phyloP scores from a whole-genome alignment of 306 rosid species.

The Malus orientalis region DNA sequence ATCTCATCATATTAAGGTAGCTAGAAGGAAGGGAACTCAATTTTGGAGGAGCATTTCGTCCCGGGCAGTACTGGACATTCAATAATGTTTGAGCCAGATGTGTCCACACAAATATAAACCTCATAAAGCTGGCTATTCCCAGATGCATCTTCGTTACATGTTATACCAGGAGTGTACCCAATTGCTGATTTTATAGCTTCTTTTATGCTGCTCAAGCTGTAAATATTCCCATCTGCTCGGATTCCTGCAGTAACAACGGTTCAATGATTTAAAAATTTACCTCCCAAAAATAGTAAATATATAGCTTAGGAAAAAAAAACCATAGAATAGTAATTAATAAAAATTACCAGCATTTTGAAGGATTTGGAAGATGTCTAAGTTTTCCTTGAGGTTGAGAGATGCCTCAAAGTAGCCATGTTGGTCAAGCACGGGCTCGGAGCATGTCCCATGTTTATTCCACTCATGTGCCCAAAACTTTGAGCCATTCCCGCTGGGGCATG shows the following conservation, averaged over 20 bases:
- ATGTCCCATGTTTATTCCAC: slow-evolving; percentile 32
- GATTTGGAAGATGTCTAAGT: slow-evolving; percentile 4
- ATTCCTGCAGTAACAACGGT: slow-evolving; percentile 22
- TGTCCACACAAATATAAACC: slow-evolving; percentile 48
- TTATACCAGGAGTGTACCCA: slow-evolving; percentile 31
- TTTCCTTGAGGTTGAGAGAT: background rate
- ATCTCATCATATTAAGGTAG: too few relatives aligned
- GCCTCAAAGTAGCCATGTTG: slow-evolving; percentile 25
- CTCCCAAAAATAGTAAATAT: too few relatives aligned
- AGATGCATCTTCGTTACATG: slow-evolving; percentile 42
- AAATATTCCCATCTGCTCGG: slow-evolving; percentile 34
- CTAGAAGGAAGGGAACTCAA: slow-evolving; percentile 50
- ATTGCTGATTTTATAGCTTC: slow-evolving; percentile 23
- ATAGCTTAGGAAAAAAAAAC: too few relatives aligned
- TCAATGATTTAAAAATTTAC: too few relatives aligned
- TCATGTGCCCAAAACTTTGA: slow-evolving; percentile 25
- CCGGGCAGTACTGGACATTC: slow-evolving; percentile 45
- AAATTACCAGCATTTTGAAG: slow-evolving; percentile 15
- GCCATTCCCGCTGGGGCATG: slow-evolving; percentile 19
- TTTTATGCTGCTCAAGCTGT: slow-evolving; percentile 33
- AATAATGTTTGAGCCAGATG: slow-evolving; percentile 23
- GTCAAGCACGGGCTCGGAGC: slow-evolving; percentile 14
- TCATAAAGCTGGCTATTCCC: slow-evolving; percentile 39
- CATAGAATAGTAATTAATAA: background rate
- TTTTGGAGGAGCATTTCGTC: slow-evolving; percentile 20